Percentiles rank a stretch among this genome's conserved stretches.
Evolutionary conservation across 257 asterid species (phyloP).

Genomic region (Solanum tarapatanum): DNA sequence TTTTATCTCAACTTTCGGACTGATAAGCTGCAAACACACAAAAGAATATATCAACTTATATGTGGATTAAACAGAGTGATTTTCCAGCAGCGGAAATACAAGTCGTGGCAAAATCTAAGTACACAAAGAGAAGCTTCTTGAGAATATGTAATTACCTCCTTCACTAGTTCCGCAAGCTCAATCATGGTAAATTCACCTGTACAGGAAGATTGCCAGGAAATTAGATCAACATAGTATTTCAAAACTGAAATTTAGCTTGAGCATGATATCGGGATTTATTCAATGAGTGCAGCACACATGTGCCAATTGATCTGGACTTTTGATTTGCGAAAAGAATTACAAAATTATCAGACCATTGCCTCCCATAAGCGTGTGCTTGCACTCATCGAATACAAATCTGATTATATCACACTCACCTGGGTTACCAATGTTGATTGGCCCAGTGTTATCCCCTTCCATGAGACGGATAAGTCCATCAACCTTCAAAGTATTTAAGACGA

Average conservation of each 20-base stretch:
- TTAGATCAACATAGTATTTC: background rate
- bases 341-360: background rate
- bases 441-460: conserved; percentile 46
- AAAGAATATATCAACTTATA: background rate
- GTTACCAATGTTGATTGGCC: conserved; percentile 64
- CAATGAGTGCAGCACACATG: background rate
- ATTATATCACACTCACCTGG: conserved; percentile 30
- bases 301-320: background rate
- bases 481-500: background rate
- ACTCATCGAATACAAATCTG: background rate
- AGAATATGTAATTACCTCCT: conserved; percentile 21
- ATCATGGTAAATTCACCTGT: conserved; percentile 54
- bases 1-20: conserved; percentile 55
- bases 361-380: background rate
- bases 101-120: background rate
- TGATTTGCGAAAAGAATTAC: background rate
- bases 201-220: background rate
- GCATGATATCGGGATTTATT: background rate
- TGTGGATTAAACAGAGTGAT: background rate
- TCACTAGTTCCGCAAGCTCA: conserved; percentile 53
- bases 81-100: background rate
- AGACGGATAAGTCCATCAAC: conserved; percentile 44
- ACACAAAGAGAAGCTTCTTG: background rate
- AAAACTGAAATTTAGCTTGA: background rate
- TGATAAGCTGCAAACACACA: conserved; percentile 48